Base-by-base conservation (phyloP, 345 rosid species). In the Populus davidiana region DNA sequence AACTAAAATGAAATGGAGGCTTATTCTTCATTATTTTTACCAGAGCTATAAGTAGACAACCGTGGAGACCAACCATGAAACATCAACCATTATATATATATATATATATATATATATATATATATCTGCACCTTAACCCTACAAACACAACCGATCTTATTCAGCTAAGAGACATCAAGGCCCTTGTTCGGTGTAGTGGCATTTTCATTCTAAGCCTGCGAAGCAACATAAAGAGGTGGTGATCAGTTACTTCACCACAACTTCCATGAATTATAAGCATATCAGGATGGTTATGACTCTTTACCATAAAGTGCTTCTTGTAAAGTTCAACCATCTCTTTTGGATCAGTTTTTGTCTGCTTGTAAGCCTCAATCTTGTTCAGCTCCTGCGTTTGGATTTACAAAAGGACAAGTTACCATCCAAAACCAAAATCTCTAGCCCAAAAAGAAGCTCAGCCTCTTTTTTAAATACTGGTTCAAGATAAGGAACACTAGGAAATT, bases 351-450 rank as follows among this genome's bases (percentile, higher is more conserved):
- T 89, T 91, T 31, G 98, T 91, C 79, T 84, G 91, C 84, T 85
- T 84, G 77, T 90, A 95, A 33, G 89, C 94, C 72, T 89, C 89
- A 52, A 90, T 81, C 86, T 90, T 90, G 90, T 91, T 89, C 75
- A 87, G 6, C 75, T 88, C 95, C 97, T 92, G 89, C 82, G 75
- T 71, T 68, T 39, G 33, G 14, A 75, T 39, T 66, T 29, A 6
- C 1, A 9, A 14, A 7, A 41, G 3, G 35, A 35, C 59, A 64
- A 9, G 25, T 59, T 59, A 67, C 49, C 1, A 25, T 73, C 25
- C 33, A 29, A 29, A 23, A 27, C 47, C 29, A 16, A 74, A 16
- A 63, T 35, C 5, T 36, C 18, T 16, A 2, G 20, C 44, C 10
- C 70, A 79, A 41, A 17, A 23, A 61, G 50, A 17, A n/a, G n/a